Conservation (phyloP, 768 basidiomycete species). For the Suillus bovinus region DNA sequence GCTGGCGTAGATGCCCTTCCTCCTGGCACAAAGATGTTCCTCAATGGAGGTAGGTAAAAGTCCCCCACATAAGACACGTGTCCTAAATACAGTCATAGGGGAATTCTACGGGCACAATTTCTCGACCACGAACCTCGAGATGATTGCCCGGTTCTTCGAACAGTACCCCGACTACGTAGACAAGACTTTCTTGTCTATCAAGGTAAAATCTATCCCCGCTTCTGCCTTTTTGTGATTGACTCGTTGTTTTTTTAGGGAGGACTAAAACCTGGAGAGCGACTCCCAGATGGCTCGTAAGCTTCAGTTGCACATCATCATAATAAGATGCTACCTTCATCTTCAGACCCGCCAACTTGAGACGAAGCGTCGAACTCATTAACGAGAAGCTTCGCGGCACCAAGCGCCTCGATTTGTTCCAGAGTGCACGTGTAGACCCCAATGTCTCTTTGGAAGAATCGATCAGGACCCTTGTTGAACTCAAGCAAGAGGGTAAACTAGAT, state of each 20-base stretch:
- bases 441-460: constrained; percentile 48
- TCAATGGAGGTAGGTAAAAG: constrained; percentile 46
- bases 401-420: constrained; percentile 61
- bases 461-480: constrained; percentile 42
- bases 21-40: constrained; percentile 44
- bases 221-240: not conserved
- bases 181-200: constrained; percentile 37
- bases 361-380: constrained; percentile 49
- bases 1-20: constrained; percentile 45
- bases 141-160: constrained; percentile 51
- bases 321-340: constrained; percentile 17
- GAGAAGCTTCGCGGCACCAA: constrained; percentile 49
- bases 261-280: not conserved
- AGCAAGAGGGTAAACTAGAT: constrained; percentile 37
- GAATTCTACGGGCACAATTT: constrained; percentile 57
- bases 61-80: not conserved
- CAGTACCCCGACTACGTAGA: constrained; percentile 38
- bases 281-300: constrained; percentile 19
- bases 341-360: constrained; percentile 42
- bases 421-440: constrained; percentile 46
- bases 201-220: constrained; percentile 17
- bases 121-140: constrained; percentile 46
- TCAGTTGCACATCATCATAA: not conserved
- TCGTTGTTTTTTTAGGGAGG: constrained; percentile 26
- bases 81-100: constrained; percentile 27